These are phyloP conservation scores for Neofusicoccum umdonicola DNA, from an alignment of 2,329 filamentous ascomycete species.

Conservation along the genomic window DNA sequence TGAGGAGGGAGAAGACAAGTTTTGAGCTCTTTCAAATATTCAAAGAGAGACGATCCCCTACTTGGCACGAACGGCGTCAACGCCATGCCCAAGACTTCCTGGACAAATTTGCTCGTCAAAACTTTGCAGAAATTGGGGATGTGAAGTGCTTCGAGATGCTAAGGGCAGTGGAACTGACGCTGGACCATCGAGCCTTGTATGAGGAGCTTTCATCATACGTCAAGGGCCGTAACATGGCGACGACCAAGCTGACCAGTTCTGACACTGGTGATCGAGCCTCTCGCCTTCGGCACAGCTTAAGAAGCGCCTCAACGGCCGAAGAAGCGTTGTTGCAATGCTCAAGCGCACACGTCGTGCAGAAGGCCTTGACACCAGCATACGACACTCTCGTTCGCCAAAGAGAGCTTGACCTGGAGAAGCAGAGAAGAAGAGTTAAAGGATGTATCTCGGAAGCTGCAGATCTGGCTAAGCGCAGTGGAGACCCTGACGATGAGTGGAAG, in stretches of 20 bases:
- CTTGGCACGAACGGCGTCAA: conserved; percentile 54
- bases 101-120: conserved; percentile 49
- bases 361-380: neutral
- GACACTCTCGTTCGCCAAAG: neutral
- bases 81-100: conserved; percentile 56
- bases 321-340: conserved; percentile 49
- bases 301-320: conserved; percentile 46
- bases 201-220: conserved; percentile 55
- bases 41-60: conserved; percentile 47
- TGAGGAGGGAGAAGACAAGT: conserved; percentile 43
- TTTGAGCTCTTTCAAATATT: conserved; percentile 58
- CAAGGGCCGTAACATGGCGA: conserved; percentile 50
- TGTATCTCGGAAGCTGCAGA: neutral
- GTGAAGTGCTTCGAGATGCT: conserved; percentile 45
- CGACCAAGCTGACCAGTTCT: conserved; percentile 36
- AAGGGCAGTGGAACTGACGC: conserved; percentile 41
- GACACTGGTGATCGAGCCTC: conserved; percentile 31
- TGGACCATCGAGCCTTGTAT: conserved; percentile 54
- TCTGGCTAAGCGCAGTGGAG: neutral
- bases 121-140: conserved; percentile 24
- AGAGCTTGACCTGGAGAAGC: neutral
- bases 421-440: neutral
- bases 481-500: neutral
- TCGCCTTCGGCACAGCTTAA: conserved; percentile 47
- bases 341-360: too few relatives aligned